A percentile compares a stretch with the other conserved stretches of the same genome.
These are phyloP conservation scores for Lignosus rhinocerotis DNA, from an alignment of 1,284 basidiomycete species.

Conservation along the genomic window DNA sequence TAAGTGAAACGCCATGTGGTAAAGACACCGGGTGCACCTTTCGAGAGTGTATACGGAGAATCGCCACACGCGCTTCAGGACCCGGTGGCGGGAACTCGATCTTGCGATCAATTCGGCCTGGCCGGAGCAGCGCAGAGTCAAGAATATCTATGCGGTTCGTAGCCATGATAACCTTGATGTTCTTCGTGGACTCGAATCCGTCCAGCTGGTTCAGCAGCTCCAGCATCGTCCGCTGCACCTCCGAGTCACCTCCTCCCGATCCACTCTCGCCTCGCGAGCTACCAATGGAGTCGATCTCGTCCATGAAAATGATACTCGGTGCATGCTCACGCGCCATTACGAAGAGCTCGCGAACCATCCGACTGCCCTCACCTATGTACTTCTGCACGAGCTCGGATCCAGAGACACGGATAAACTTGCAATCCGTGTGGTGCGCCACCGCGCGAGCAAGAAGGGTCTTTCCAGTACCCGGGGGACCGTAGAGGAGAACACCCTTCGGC, in stretches of 20 bases:
- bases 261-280: slow-evolving; percentile 90
- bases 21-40: slow-evolving; percentile 60
- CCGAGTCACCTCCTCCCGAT: slow-evolving; percentile 90
- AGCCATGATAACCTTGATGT: slow-evolving; percentile 99
- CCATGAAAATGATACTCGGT: slow-evolving; percentile 99
- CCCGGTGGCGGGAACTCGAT: slow-evolving; percentile 99
- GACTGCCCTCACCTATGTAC: slow-evolving; percentile 96
- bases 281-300: slow-evolving; percentile 98
- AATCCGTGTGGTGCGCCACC: slow-evolving; percentile 97
- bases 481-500: slow-evolving; percentile 95
- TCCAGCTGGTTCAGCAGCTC: slow-evolving; percentile 97
- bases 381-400: slow-evolving; percentile 98
- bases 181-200: slow-evolving; percentile 97
- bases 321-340: slow-evolving; percentile 99
- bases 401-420: slow-evolving; percentile 96
- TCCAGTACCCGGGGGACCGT: slow-evolving; percentile 96
- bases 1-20: neutral
- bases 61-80: slow-evolving; percentile 95
- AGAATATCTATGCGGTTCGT: slow-evolving; percentile 99
- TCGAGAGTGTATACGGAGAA: slow-evolving; percentile 94
- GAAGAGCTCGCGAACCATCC: slow-evolving; percentile 97
- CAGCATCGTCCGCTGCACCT: slow-evolving; percentile 98
- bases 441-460: slow-evolving; percentile 94
- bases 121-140: slow-evolving; percentile 91
- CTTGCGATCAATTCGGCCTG: slow-evolving; percentile 97